Conservation (phyloP, 306 rosid genomes). For the Urtica urens region DNA sequence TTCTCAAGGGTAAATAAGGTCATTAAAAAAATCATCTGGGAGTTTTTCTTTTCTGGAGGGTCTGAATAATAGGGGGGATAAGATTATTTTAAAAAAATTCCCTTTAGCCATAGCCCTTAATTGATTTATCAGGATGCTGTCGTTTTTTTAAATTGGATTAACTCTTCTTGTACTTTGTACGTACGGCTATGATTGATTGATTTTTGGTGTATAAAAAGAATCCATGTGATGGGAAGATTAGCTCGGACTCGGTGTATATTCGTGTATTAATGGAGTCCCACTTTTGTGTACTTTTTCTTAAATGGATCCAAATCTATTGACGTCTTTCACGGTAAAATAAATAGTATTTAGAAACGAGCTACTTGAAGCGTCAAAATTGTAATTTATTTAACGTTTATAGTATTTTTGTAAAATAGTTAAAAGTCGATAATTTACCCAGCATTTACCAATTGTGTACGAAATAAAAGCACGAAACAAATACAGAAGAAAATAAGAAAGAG, state of each 20-base stretch:
- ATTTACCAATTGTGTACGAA: too few relatives aligned
- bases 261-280: conserved; percentile 24
- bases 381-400: too few relatives aligned
- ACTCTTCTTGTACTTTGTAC: conserved; percentile 37
- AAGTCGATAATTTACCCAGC: too few relatives aligned
- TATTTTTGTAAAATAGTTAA: too few relatives aligned
- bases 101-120: too few relatives aligned
- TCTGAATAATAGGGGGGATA: conserved; percentile 24
- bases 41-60: conserved; percentile 15
- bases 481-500: too few relatives aligned
- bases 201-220: conserved; percentile 25
- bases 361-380: too few relatives aligned
- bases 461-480: too few relatives aligned
- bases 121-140: conserved; percentile 21
- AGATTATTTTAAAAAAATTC: conserved; percentile 6
- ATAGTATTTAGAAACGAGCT: too few relatives aligned
- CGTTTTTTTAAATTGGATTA: conserved; percentile 15
- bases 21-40: conserved; percentile 24
- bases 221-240: conserved; percentile 15
- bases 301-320: conserved; percentile 11
- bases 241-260: conserved; percentile 34
- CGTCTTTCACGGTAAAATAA: too few relatives aligned
- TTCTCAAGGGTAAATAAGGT: conserved; percentile 48
- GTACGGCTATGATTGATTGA: conserved; percentile 26
- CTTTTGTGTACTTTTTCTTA: conserved; percentile 37